A percentile compares a stretch with the other conserved stretches of the same genome.
Evolutionary conservation across 192 early-diverging fungal species (phyloP).

Genomic region (Entomortierella lignicola): DNA sequence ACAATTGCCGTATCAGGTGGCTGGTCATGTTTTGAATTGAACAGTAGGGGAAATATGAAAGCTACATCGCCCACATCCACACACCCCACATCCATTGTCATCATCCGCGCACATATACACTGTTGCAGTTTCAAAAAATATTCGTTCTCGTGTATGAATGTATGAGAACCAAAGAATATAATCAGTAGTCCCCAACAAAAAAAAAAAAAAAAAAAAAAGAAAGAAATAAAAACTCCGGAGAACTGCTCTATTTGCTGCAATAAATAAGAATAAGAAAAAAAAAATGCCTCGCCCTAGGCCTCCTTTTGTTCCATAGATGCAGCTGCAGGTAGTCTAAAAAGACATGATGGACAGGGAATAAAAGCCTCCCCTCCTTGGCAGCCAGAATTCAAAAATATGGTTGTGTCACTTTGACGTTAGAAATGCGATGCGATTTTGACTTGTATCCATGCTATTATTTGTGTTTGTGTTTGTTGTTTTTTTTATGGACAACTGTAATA

Average conservation of each 20-base stretch:
- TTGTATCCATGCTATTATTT: background rate
- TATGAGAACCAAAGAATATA: no score
- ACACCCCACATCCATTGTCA: no score
- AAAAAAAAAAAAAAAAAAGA: background rate
- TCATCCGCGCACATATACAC: no score
- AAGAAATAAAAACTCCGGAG: conserved; percentile 16
- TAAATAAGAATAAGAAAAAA: no score
- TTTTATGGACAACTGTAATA: background rate
- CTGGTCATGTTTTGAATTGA: no score
- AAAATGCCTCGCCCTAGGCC: background rate
- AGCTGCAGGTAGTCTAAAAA: background rate
- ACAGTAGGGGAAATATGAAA: no score
- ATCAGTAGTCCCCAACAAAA: no score
- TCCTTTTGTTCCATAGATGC: conserved; percentile 1
- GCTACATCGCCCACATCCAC: no score
- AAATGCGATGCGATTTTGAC: background rate
- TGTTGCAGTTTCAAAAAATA: no score
- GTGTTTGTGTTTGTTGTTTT: background rate
- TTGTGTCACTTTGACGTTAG: conserved; percentile 27
- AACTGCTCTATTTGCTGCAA: no score
- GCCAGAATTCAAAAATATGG: background rate
- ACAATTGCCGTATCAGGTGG: no score
- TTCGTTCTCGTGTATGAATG: no score
- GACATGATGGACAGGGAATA: background rate
- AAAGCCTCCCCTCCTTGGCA: background rate